Conservation (phyloP, 78 protist genomes). For the Dictyostelium intermedium region DNA sequence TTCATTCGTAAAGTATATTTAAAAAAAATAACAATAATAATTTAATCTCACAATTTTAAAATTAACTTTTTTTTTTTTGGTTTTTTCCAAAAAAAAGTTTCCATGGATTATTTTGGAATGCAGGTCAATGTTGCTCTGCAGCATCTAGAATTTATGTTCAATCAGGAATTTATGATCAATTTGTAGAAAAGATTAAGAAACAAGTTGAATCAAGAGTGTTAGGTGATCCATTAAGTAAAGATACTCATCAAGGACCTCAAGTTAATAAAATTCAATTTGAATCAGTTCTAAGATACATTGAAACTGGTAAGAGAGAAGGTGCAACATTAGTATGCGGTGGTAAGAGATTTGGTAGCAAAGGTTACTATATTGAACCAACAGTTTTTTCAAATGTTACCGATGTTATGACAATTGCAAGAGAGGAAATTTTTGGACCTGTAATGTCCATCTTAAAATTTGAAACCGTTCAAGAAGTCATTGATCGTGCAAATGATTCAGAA, state of each 20-base stretch:
- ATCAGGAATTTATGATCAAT: conserved; percentile 80
- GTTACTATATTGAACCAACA: conserved; percentile 89
- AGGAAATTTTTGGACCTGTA: conserved; percentile 94
- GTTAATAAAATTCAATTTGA: conserved; percentile 81
- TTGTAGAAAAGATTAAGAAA: conserved; percentile 20
- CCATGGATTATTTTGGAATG: conserved; percentile 53
- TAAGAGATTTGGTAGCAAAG: conserved; percentile 23
- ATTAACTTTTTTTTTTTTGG: not conserved
- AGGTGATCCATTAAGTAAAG: conserved; percentile 78
- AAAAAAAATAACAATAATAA: no score
- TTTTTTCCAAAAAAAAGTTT: not conserved
- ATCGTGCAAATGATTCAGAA: conserved; percentile 84
- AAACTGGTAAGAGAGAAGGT: conserved; percentile 74
- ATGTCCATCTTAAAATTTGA: conserved; percentile 66
- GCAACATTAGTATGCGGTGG: conserved; percentile 68
- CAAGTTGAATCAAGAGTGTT: not conserved
- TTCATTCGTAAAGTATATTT: not conserved
- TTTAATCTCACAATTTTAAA: no score
- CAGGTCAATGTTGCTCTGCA: conserved; percentile 90
- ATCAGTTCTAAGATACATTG: conserved; percentile 19
- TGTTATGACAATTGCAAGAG: conserved; percentile 72
- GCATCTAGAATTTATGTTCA: conserved; percentile 88
- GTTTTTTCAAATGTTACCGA: conserved; percentile 77
- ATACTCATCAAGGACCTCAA: conserved; percentile 75
- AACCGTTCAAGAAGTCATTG: conserved; percentile 80